These are phyloP conservation scores for Entamoeba nuttalli DNA, from an alignment of 208 protist genomes.

Conservation along the genomic window DNA sequence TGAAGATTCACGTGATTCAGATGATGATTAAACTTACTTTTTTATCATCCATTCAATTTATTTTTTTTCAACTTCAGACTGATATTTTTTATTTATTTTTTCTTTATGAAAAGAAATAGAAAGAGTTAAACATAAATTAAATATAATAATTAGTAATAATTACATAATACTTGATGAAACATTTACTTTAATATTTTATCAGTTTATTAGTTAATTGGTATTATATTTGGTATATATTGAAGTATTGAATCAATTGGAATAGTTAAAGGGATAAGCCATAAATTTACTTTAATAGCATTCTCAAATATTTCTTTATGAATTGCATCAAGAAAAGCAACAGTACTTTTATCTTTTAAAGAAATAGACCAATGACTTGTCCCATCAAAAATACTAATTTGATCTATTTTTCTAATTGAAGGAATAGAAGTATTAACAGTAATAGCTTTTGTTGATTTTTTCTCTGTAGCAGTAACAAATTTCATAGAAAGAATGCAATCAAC, in stretches of 20 bases:
- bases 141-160: too few species aligned
- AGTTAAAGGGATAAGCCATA: not conserved
- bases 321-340: not conserved
- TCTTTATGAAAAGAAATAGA: too few species aligned
- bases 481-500: not conserved
- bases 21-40: not conserved
- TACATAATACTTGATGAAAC: too few species aligned
- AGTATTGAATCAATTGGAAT: not conserved
- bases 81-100: too few species aligned
- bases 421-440: not conserved
- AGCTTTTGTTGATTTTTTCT: not conserved
- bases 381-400: not conserved
- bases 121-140: too few species aligned
- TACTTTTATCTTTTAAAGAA: not conserved
- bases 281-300: not conserved
- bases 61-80: too few species aligned
- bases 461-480: not conserved
- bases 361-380: not conserved
- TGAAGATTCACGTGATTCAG: not conserved
- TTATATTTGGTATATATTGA: not conserved
- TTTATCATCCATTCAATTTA: not conserved
- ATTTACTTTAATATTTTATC: too few species aligned
- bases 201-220: too few species aligned
- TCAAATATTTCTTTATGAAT: not conserved
- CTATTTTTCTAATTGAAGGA: not conserved